A percentile compares a stretch with the other conserved stretches of the same genome.
These are phyloP conservation scores for Rhizopogon vesiculosus DNA, from an alignment of 768 basidiomycete genomes.

Conservation along the genomic window DNA sequence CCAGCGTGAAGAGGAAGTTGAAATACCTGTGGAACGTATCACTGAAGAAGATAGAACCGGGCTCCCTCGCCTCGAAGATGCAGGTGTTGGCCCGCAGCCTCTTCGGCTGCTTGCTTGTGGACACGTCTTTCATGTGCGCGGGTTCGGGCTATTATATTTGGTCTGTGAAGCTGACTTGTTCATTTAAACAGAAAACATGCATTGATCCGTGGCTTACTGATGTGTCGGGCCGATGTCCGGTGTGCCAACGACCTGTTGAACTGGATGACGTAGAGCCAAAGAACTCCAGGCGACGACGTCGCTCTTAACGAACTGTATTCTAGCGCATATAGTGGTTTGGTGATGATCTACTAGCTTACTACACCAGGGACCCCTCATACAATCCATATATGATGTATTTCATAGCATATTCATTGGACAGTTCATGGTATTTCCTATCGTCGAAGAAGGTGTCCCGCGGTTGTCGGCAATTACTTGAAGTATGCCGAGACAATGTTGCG, in stretches of 20 bases:
- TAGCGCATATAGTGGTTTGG: neutral
- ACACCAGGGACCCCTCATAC: neutral
- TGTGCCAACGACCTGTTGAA: conserved; percentile 76
- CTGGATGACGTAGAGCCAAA: conserved; percentile 33
- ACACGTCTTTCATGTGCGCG: conserved; percentile 86
- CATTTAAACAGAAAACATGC: conserved; percentile 64
- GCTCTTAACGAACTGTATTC: conserved; percentile 8
- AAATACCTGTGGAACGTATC: conserved; percentile 30
- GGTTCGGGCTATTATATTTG: neutral
- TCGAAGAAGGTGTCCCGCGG: no score
- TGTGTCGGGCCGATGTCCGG: conserved; percentile 84
- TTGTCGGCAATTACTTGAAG: no score
- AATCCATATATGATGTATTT: conserved; percentile 2
- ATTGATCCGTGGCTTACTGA: conserved; percentile 86
- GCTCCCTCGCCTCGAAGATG: conserved; percentile 56
- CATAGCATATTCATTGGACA: conserved; percentile 15
- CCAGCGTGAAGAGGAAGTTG: conserved; percentile 16
- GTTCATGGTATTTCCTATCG: no score
- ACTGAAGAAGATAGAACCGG: conserved; percentile 37
- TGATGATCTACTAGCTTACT: neutral
- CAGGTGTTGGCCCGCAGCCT: conserved; percentile 73
- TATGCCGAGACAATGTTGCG: no score
- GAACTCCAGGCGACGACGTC: conserved; percentile 22
- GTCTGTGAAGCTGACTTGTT: conserved; percentile 8
- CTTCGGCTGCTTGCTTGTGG: conserved; percentile 73